Conservation (phyloP, 345 rosid genomes). For the Citrus sp. region DNA sequence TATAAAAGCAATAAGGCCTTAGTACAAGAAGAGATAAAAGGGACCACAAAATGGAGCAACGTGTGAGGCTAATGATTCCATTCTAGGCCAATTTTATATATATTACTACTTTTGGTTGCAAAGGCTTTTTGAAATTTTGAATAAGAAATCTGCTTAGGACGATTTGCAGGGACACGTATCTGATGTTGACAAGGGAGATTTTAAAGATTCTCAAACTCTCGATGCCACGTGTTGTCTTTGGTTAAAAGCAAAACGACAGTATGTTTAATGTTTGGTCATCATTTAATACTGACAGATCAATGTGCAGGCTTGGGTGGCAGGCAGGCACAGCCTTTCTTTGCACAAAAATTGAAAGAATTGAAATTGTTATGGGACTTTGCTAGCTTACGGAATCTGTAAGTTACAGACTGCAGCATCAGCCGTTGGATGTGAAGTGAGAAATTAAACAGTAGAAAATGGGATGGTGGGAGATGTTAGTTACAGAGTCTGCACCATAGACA, state of each 20-base stretch:
- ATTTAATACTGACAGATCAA: neutral
- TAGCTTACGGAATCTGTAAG: no score
- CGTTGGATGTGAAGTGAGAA: no score
- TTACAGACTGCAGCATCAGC: no score
- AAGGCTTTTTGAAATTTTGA: neutral
- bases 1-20: neutral
- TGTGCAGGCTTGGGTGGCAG: conserved; percentile 2
- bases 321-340: neutral
- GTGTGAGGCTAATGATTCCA: neutral
- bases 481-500: no score
- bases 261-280: neutral
- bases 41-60: neutral
- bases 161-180: neutral
- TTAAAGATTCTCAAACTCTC: neutral
- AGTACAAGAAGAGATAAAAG: neutral
- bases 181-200: neutral
- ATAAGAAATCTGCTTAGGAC: neutral
- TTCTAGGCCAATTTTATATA: neutral
- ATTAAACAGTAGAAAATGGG: no score
- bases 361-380: no score
- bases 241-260: neutral
- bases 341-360: neutral
- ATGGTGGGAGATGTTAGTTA: no score
- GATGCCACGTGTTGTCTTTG: conserved; percentile 9
- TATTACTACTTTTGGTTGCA: neutral